Percentiles rank a stretch among this genome's conserved stretches.
Evolutionary conservation across 2,329 filamentous ascomycete genomes (phyloP).

Genomic region (Zasmidium cellare): DNA sequence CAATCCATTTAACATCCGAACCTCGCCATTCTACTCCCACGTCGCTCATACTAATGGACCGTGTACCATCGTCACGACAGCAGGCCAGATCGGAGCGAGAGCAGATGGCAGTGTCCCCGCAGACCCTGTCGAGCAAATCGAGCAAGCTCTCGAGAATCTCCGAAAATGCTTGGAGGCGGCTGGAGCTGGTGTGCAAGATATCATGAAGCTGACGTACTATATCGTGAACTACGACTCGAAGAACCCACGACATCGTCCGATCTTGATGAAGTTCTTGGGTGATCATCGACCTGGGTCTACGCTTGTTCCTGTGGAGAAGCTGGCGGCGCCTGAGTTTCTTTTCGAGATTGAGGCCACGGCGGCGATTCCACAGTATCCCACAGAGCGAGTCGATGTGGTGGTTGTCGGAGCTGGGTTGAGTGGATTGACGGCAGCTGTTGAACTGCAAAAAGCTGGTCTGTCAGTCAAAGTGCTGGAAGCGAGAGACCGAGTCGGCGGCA

Average conservation of each 20-base stretch:
- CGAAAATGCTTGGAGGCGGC: conserved; percentile 25
- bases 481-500: conserved; percentile 41
- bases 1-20: conserved; percentile 17
- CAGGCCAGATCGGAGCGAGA: conserved; percentile 27
- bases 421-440: conserved; percentile 32
- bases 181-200: conserved; percentile 24
- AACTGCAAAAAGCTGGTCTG: conserved; percentile 29
- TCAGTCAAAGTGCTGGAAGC: conserved; percentile 35
- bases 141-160: conserved; percentile 25
- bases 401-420: conserved; percentile 35
- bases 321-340: conserved; percentile 26
- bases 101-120: conserved; percentile 23
- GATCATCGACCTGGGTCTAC: conserved; percentile 28
- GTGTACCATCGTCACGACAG: conserved; percentile 19
- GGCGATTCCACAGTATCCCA: conserved; percentile 18
- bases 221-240: conserved; percentile 28
- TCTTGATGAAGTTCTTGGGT: conserved; percentile 26
- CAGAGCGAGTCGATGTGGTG: conserved; percentile 30
- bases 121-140: conserved; percentile 25
- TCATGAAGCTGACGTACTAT: conserved; percentile 29
- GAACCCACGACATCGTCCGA: conserved; percentile 20
- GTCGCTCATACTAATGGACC: conserved; percentile 17
- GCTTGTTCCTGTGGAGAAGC: conserved; percentile 24
- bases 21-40: conserved; percentile 21
- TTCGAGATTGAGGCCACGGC: conserved; percentile 31